Percentiles rank a stretch among this genome's conserved stretches.
phyloP scores from a whole-genome alignment of 2,329 filamentous ascomycete species.

The Colletotrichum lentis region DNA sequence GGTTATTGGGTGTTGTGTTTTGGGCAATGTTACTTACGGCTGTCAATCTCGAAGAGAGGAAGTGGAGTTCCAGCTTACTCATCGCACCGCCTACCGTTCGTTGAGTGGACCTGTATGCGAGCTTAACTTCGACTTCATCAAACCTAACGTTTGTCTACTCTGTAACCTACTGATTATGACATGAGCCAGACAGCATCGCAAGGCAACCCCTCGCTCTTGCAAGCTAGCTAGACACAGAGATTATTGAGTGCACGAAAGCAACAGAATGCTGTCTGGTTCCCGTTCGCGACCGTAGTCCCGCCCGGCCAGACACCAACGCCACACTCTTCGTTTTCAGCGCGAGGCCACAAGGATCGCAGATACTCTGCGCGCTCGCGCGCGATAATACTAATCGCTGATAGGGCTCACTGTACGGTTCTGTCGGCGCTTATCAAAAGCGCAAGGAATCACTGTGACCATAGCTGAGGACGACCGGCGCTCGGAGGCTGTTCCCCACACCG shows the following conservation, averaged over 20 bases:
- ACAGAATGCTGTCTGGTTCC: not conserved
- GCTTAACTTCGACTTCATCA: slow-evolving; percentile 3
- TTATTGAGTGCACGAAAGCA: too few relatives aligned
- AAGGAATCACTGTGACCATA: not conserved
- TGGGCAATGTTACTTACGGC: too few relatives aligned
- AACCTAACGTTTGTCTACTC: not conserved
- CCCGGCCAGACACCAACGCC: not conserved
- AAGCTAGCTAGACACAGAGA: not conserved
- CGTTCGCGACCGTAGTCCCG: too few relatives aligned
- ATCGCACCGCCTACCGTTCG: not conserved
- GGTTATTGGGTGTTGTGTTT: too few relatives aligned
- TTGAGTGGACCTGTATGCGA: not conserved
- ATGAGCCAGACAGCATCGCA: too few relatives aligned
- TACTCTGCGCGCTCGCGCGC: not conserved
- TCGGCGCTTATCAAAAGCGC: not conserved
- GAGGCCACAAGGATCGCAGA: not conserved
- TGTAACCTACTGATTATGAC: not conserved
- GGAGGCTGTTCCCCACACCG: not conserved
- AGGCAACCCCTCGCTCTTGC: not conserved
- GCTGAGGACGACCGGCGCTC: not conserved
- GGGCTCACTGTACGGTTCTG: too few relatives aligned
- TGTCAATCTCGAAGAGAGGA: not conserved
- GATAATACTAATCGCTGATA: not conserved
- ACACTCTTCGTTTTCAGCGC: not conserved
- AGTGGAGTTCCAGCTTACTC: not conserved